Percentiles rank a stretch among this genome's conserved stretches.
Conservation (phyloP, 1,139 yeast species). For the Citeromyces hawaiiensis region DNA sequence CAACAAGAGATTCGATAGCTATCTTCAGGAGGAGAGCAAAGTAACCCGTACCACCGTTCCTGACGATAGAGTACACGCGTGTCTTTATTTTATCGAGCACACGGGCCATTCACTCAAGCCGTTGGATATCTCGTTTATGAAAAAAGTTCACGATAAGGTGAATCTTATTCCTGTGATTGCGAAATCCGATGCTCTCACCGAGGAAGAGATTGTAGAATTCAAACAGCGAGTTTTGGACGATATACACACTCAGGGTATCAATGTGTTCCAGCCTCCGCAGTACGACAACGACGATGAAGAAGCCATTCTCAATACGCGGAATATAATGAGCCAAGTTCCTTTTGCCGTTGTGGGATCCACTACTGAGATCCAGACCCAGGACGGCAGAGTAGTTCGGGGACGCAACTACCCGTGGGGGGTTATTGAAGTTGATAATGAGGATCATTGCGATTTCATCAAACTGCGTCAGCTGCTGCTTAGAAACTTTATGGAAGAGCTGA, state of each 20-base stretch:
- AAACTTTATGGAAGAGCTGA: slow-evolving; percentile 86
- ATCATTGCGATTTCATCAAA: slow-evolving; percentile 85
- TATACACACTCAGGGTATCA: slow-evolving; percentile 61
- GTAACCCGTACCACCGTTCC: slow-evolving; percentile 58
- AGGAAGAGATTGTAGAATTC: slow-evolving; percentile 67
- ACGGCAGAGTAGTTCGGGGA: slow-evolving; percentile 80
- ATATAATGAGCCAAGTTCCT: slow-evolving; percentile 64
- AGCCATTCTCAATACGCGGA: slow-evolving; percentile 48
- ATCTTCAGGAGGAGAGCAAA: slow-evolving; percentile 83
- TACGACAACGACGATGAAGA: slow-evolving; percentile 78
- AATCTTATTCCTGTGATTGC: slow-evolving; percentile 92
- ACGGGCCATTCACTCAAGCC: slow-evolving; percentile 91
- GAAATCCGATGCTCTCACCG: slow-evolving; percentile 86
- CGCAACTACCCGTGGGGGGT: slow-evolving; percentile 98
- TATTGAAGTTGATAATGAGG: slow-evolving; percentile 90
- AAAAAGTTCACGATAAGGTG: slow-evolving; percentile 79
- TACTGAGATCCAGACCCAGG: slow-evolving; percentile 52
- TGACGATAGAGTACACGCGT: slow-evolving; percentile 80
- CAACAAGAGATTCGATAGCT: slow-evolving; percentile 73
- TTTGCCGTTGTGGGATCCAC: slow-evolving; percentile 95
- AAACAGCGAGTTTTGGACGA: slow-evolving; percentile 70
- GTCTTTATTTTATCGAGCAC: slow-evolving; percentile 87
- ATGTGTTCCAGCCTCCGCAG: slow-evolving; percentile 66
- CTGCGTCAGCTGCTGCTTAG: slow-evolving; percentile 83
- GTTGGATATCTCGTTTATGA: slow-evolving; percentile 82